Percentiles rank a stretch among this genome's conserved stretches.
Evolutionary conservation across 2,329 filamentous ascomycete species (phyloP).

Genomic region (Boeremia lycopersici): DNA sequence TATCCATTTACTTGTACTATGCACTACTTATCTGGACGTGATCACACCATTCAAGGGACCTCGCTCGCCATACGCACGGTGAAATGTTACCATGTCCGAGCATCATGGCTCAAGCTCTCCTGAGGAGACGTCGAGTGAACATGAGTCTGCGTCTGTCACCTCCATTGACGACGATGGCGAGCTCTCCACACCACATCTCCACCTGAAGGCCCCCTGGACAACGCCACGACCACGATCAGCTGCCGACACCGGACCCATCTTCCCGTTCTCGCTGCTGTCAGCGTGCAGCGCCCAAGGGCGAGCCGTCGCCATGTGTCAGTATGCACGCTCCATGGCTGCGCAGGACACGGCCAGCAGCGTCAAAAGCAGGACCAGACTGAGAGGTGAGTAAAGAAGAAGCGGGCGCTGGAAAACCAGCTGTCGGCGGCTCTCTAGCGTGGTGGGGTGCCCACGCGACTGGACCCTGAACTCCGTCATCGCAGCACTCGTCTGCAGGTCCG

Average conservation of each 20-base stretch:
- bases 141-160: conserved; percentile 26
- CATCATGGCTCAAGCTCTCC: conserved; percentile 19
- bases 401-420: conserved; percentile 4
- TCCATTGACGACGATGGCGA: conserved; percentile 16
- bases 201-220: conserved; percentile 8
- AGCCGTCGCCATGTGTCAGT: conserved; percentile 35
- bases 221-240: not conserved
- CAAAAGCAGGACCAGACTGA: conserved; percentile 11
- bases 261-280: conserved; percentile 34
- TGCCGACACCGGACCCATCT: conserved; percentile 11
- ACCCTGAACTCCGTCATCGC: conserved; percentile 35
- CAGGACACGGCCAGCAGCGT: conserved; percentile 22
- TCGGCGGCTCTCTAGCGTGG: conserved; percentile 8
- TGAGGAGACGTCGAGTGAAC: conserved; percentile 20
- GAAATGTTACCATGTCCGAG: conserved; percentile 26
- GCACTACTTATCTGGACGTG: not conserved
- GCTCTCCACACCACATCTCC: not conserved
- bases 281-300: conserved; percentile 37
- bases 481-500: conserved; percentile 14
- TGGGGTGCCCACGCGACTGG: conserved; percentile 14
- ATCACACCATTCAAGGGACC: conserved; percentile 18
- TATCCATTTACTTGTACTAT: not conserved
- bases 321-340: conserved; percentile 35
- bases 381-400: conserved; percentile 21
- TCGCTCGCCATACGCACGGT: conserved; percentile 30